phyloP scores from a whole-genome alignment of 352 stramenopile genomes.

The Globisporangium heterothallicum region DNA sequence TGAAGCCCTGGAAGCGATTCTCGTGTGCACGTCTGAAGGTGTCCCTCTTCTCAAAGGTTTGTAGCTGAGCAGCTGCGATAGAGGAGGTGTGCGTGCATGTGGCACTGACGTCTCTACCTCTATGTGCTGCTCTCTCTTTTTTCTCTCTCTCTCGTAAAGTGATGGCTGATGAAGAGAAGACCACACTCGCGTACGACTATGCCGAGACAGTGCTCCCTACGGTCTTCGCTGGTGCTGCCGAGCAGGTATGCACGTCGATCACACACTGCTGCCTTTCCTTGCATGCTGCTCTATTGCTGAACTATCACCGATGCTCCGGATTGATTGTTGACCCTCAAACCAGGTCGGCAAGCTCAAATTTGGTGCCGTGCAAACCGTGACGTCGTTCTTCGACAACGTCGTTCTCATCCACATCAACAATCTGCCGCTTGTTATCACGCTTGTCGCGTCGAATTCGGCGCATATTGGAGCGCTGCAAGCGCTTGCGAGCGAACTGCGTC shows the following conservation, averaged over 20 bases:
- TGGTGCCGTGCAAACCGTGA: constrained; percentile 61
- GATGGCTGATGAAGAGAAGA: constrained; percentile 32
- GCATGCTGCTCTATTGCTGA: no score
- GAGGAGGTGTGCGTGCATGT: no score
- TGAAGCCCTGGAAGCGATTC: constrained; percentile 66
- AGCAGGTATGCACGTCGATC: constrained; percentile 40
- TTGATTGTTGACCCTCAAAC: neutral
- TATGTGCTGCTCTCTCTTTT: constrained; percentile 1
- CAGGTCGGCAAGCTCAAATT: constrained; percentile 82
- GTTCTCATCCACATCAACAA: constrained; percentile 79
- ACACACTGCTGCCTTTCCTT: neutral
- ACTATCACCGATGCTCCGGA: no score
- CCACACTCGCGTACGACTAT: constrained; percentile 53
- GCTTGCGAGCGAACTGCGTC: constrained; percentile 47
- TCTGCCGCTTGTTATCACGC: constrained; percentile 67
- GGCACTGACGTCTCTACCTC: neutral
- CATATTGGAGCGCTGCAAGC: constrained; percentile 56
- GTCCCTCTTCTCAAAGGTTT: constrained; percentile 71
- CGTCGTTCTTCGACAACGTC: constrained; percentile 65
- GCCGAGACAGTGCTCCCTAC: constrained; percentile 73
- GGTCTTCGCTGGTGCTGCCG: constrained; percentile 67
- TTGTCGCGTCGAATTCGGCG: constrained; percentile 58
- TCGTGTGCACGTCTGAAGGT: constrained; percentile 74
- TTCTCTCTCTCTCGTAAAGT: no score
- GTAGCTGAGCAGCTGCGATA: neutral